A percentile compares a stretch with the other conserved stretches of the same genome.
Conservation (phyloP, 768 basidiomycete species). For the Tricholoma saponaceum region DNA sequence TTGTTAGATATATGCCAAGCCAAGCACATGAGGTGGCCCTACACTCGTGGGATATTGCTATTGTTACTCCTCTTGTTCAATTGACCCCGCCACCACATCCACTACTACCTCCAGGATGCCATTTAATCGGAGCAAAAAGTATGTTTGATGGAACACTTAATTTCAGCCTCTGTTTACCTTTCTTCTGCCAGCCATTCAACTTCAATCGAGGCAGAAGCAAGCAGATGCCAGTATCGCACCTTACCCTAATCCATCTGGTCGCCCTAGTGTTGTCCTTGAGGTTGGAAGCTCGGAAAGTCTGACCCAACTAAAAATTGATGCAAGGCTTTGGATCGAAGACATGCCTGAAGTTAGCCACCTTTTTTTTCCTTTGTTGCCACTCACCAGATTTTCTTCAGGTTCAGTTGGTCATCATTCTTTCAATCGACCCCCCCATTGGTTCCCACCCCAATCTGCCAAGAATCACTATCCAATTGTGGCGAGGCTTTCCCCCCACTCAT, state of each 20-base stretch:
- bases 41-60: neutral
- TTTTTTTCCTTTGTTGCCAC: conserved; percentile 10
- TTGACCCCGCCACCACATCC: neutral
- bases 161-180: neutral
- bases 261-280: neutral
- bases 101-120: neutral
- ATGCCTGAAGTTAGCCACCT: conserved; percentile 12
- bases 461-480: no score
- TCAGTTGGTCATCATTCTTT: no score
- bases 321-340: conserved; percentile 14
- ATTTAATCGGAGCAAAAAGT: conserved; percentile 4
- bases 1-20: conserved; percentile 15
- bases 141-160: conserved; percentile 6
- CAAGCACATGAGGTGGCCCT: conserved; percentile 1
- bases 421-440: no score
- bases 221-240: conserved; percentile 14
- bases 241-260: neutral
- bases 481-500: no score
- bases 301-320: conserved; percentile 15
- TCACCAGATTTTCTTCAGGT: neutral
- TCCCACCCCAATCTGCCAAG: no score
- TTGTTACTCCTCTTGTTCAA: neutral
- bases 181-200: conserved; percentile 12
- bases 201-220: conserved; percentile 13
- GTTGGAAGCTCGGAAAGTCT: neutral